These are phyloP conservation scores for Omphalea diandra DNA, from an alignment of 441 rosid species.

Conservation along the genomic window DNA sequence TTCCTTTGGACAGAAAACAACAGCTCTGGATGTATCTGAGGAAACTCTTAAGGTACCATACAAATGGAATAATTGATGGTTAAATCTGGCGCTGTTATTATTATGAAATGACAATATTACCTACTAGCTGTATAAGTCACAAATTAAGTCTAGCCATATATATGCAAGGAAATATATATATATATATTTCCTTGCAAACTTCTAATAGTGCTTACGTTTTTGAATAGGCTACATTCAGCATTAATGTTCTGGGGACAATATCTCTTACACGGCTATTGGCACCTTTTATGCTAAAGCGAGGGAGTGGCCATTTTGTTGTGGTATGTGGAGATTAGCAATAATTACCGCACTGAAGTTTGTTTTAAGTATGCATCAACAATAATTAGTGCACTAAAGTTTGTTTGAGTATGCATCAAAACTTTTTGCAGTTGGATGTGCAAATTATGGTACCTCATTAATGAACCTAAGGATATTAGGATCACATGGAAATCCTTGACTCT, in stretches of 20 bases:
- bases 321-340: conserved; percentile 63
- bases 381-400: neutral
- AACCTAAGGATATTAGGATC: neutral
- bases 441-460: neutral
- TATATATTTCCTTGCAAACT: conserved; percentile 7
- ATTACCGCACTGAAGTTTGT: too few relatives aligned
- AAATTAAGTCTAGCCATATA: neutral
- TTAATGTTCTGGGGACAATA: conserved; percentile 85
- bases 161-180: too few relatives aligned
- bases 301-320: conserved; percentile 93
- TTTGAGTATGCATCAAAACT: neutral
- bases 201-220: conserved; percentile 21
- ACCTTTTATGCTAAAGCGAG: conserved; percentile 74
- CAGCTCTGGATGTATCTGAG: too few relatives aligned
- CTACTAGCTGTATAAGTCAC: neutral
- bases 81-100: too few relatives aligned
- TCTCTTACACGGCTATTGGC: conserved; percentile 76
- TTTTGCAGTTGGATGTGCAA: neutral
- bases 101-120: too few relatives aligned
- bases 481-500: neutral
- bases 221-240: conserved; percentile 65
- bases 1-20: too few relatives aligned
- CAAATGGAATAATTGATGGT: too few relatives aligned
- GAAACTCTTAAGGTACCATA: too few relatives aligned
- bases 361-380: too few relatives aligned